phyloP scores from a whole-genome alignment of 2,329 filamentous ascomycete species.

The Hypocrella siamensis region DNA sequence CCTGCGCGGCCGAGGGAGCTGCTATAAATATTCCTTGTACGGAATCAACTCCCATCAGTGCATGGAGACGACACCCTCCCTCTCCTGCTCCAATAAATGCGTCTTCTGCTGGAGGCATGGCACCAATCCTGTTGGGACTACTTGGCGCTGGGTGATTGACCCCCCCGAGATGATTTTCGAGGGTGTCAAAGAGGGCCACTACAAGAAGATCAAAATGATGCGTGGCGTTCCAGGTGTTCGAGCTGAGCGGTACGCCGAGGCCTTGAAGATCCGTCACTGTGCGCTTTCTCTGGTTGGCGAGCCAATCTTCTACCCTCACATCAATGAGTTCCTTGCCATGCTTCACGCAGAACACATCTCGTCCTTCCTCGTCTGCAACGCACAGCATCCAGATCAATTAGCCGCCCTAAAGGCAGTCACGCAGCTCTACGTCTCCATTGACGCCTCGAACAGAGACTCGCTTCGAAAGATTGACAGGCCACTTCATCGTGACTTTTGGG shows the following conservation, averaged over 20 bases:
- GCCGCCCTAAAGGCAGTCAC: slow-evolving; percentile 72
- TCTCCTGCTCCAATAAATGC: slow-evolving; percentile 96
- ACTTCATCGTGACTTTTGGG: slow-evolving; percentile 93
- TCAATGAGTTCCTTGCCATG: slow-evolving; percentile 79
- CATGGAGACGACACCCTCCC: slow-evolving; percentile 93
- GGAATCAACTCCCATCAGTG: slow-evolving; percentile 92
- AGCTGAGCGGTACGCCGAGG: slow-evolving; percentile 82
- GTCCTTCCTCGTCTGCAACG: slow-evolving; percentile 92
- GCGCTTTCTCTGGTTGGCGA: slow-evolving; percentile 86
- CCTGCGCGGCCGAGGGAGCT: slow-evolving; percentile 79
- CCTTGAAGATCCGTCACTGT: slow-evolving; percentile 85
- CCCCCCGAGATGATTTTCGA: slow-evolving; percentile 78
- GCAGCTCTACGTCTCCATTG: slow-evolving; percentile 91
- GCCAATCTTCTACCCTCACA: slow-evolving; percentile 97
- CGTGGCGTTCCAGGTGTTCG: slow-evolving; percentile 84
- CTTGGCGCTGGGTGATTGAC: slow-evolving; percentile 93
- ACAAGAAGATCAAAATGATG: slow-evolving; percentile 96
- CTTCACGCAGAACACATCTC: slow-evolving; percentile 79
- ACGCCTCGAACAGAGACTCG: slow-evolving; percentile 79
- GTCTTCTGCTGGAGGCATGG: slow-evolving; percentile 98
- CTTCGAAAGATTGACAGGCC: slow-evolving; percentile 81
- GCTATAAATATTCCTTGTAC: slow-evolving; percentile 97
- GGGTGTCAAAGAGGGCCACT: slow-evolving; percentile 82
- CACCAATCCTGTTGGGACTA: slow-evolving; percentile 91
- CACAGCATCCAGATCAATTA: slow-evolving; percentile 86